Percentiles rank a stretch among this genome's conserved stretches.
phyloP scores from a whole-genome alignment of 805 yeast species.

The Ogataea nitratoaversa region DNA sequence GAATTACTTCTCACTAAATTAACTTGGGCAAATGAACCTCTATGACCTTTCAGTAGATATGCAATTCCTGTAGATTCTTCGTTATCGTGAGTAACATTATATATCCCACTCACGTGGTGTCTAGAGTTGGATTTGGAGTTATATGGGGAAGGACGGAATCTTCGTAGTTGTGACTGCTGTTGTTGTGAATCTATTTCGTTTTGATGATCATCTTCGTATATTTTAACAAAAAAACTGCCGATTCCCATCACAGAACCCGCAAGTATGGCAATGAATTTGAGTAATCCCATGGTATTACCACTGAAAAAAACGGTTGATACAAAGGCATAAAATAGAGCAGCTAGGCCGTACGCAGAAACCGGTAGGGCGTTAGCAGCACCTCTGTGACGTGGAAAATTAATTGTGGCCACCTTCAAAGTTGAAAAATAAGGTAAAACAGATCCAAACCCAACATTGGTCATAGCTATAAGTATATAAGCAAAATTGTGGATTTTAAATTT shows the following conservation, averaged over 20 bases:
- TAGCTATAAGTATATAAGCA: conserved; percentile 41
- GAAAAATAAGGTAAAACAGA: conserved; percentile 58
- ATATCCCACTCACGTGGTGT: background rate
- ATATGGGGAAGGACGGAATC: background rate
- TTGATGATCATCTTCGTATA: conserved; percentile 28
- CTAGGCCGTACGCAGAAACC: conserved; percentile 64
- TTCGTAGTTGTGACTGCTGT: conserved; percentile 4
- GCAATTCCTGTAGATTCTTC: conserved; percentile 20
- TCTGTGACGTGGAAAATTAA: conserved; percentile 67
- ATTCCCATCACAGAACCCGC: conserved; percentile 44
- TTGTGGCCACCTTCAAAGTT: conserved; percentile 51
- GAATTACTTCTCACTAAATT: conserved; percentile 24
- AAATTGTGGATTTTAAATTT: conserved; percentile 36
- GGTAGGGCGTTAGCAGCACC: conserved; percentile 71
- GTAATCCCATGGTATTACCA: conserved; percentile 50
- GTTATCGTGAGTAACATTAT: conserved; percentile 1
- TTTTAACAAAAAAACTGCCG: conserved; percentile 43
- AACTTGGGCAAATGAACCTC: conserved; percentile 34
- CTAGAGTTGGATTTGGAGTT: background rate
- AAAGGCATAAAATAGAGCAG: conserved; percentile 62
- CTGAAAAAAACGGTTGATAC: conserved; percentile 50
- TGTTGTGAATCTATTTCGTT: conserved; percentile 14
- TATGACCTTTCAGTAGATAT: conserved; percentile 29
- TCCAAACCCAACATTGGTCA: conserved; percentile 59
- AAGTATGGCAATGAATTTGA: conserved; percentile 49